Percentiles rank a stretch among this genome's conserved stretches.
Evolutionary conservation across 2,329 filamentous ascomycete genomes (phyloP).

Genomic region (Ploettnerulaceae sp.): DNA sequence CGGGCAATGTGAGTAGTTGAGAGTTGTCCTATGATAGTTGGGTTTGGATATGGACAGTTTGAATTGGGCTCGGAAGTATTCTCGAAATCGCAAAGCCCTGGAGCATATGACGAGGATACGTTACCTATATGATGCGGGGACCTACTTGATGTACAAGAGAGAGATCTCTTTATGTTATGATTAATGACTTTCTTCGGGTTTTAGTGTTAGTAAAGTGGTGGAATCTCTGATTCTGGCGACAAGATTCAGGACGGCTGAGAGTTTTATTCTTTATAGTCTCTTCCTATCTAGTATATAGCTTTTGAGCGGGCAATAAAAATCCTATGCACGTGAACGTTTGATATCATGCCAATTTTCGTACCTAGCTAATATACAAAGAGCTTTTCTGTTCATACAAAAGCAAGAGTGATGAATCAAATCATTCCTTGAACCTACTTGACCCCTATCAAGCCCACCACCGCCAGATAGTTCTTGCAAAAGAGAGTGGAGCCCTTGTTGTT

Average conservation of each 20-base stretch:
- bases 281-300: no score
- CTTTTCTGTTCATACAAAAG: slow-evolving; percentile 7
- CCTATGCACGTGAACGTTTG: no score
- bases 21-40: no score
- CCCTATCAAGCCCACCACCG: neutral
- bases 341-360: neutral
- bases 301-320: no score
- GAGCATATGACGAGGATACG: neutral
- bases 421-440: neutral
- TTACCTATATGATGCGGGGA: neutral
- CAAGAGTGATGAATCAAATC: neutral
- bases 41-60: no score
- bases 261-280: neutral
- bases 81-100: no score
- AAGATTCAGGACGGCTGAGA: neutral
- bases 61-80: no score
- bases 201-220: neutral
- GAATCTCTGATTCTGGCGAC: neutral
- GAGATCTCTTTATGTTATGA: neutral
- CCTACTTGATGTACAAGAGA: neutral
- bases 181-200: neutral
- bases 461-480: neutral
- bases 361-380: slow-evolving; percentile 3
- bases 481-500: neutral
- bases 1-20: neutral